These are phyloP conservation scores for Ophiostoma angusticollis DNA, from an alignment of 2,329 filamentous ascomycete species.

Conservation along the genomic window DNA sequence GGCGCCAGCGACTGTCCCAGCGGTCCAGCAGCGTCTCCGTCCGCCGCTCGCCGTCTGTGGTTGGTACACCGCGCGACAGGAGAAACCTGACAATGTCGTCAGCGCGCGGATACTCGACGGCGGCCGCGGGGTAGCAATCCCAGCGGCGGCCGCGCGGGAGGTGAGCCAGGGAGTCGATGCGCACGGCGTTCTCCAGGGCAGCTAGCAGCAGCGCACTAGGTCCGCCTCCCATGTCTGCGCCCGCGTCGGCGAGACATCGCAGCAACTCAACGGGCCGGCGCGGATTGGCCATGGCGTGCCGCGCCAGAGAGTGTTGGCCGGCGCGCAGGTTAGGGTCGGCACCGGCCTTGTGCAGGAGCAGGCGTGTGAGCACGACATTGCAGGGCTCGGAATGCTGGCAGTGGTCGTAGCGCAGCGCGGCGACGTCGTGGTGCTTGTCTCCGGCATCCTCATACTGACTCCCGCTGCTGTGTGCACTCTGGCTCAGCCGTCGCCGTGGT, in stretches of 20 bases:
- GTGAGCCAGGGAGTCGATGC: slow-evolving; percentile 1
- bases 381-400: slow-evolving; percentile 9
- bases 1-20: slow-evolving; percentile 7
- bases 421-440: too few relatives aligned
- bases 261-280: slow-evolving; percentile 8
- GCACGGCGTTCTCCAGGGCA: slow-evolving; percentile 3
- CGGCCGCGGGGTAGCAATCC: slow-evolving; percentile 9
- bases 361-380: slow-evolving; percentile 2
- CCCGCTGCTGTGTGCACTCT: not conserved
- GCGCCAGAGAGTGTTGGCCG: not conserved
- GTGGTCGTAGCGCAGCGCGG: slow-evolving; percentile 7
- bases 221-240: not conserved
- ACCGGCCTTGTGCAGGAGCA: slow-evolving; percentile 2
- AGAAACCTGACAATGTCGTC: slow-evolving; percentile 4
- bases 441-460: too few relatives aligned
- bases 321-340: slow-evolving; percentile 1
- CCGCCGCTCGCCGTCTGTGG: not conserved
- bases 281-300: slow-evolving; percentile 5
- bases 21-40: slow-evolving; percentile 6
- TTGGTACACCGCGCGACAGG: not conserved
- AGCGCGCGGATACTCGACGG: slow-evolving; percentile 1
- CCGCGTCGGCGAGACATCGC: slow-evolving; percentile 7
- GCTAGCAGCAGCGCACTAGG: not conserved
- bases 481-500: not conserved
- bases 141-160: slow-evolving; percentile 8